phyloP scores from a whole-genome alignment of 257 asterid species.

The Plectranthus barbatus region DNA sequence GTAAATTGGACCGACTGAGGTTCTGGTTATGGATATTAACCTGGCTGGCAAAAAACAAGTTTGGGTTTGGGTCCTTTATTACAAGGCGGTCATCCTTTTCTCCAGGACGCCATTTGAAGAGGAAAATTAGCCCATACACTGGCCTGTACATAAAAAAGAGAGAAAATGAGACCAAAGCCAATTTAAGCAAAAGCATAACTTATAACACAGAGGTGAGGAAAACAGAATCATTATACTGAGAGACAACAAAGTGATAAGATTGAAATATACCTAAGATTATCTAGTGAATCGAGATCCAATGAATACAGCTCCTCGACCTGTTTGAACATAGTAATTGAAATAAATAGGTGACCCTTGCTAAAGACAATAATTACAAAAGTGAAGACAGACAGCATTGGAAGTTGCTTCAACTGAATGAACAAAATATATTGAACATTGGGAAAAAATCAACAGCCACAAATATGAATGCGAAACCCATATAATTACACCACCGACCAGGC shows the following conservation, averaged over 20 bases:
- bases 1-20: not conserved
- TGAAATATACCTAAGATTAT: conserved; percentile 56
- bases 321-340: conserved; percentile 16
- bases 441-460: not conserved
- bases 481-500: not conserved
- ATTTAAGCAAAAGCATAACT: not conserved
- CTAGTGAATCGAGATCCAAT: conserved; percentile 81
- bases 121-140: conserved; percentile 83
- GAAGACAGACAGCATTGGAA: conserved; percentile 1
- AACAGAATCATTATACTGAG: not conserved
- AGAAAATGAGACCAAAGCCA: not conserved
- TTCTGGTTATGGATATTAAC: conserved; percentile 24
- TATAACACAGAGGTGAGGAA: not conserved
- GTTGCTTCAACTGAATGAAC: not conserved
- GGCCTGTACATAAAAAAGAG: conserved; percentile 48
- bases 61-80: conserved; percentile 85
- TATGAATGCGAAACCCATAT: not conserved
- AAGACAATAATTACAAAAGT: not conserved
- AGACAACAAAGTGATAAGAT: not conserved
- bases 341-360: conserved; percentile 9
- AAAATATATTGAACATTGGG: not conserved
- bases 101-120: conserved; percentile 97
- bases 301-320: conserved; percentile 99
- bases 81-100: conserved; percentile 89
- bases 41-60: conserved; percentile 95